Percentiles rank a stretch among this genome's conserved stretches.
Conservation (phyloP, 805 yeast genomes). For the Saturnispora ahearnii region DNA sequence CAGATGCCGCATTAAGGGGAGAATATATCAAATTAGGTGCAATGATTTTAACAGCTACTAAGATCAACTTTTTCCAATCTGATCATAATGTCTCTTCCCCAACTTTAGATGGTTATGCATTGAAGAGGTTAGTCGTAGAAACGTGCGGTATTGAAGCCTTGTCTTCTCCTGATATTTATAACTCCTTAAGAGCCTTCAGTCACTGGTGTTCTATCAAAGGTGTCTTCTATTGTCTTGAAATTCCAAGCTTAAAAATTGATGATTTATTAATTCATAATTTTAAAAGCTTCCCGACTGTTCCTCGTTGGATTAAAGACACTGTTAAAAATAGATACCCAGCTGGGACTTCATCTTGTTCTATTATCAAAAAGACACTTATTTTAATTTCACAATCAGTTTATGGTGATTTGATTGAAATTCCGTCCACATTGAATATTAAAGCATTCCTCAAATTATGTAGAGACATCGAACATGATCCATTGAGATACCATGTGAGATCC, state of each 20-base stretch:
- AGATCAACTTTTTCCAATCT: constrained; percentile 45
- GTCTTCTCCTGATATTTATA: constrained; percentile 33
- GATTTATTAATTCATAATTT: constrained; percentile 27
- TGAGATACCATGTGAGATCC: constrained; percentile 38
- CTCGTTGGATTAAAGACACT: constrained; percentile 30
- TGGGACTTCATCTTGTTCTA: constrained; percentile 40
- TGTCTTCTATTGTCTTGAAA: constrained; percentile 32
- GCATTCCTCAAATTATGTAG: constrained; percentile 35
- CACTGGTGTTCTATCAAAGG: constrained; percentile 50
- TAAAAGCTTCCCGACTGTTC: constrained; percentile 34
- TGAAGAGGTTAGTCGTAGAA: constrained; percentile 31
- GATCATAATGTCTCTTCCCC: constrained; percentile 44
- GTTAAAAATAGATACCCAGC: constrained; percentile 42
- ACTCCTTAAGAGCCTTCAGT: constrained; percentile 41
- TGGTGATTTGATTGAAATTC: constrained; percentile 33
- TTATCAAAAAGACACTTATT: constrained; percentile 33
- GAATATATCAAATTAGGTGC: constrained; percentile 36
- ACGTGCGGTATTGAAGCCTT: constrained; percentile 33
- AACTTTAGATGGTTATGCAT: constrained; percentile 37
- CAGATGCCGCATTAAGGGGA: constrained; percentile 18
- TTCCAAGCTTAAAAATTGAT: constrained; percentile 31
- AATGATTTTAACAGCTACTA: constrained; percentile 36
- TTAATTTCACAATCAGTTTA: constrained; percentile 28
- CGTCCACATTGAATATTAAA: constrained; percentile 20
- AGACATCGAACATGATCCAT: constrained; percentile 39